These are phyloP conservation scores for Fusarium subtropicale DNA, from an alignment of 2,329 filamentous ascomycete genomes.

Conservation along the genomic window DNA sequence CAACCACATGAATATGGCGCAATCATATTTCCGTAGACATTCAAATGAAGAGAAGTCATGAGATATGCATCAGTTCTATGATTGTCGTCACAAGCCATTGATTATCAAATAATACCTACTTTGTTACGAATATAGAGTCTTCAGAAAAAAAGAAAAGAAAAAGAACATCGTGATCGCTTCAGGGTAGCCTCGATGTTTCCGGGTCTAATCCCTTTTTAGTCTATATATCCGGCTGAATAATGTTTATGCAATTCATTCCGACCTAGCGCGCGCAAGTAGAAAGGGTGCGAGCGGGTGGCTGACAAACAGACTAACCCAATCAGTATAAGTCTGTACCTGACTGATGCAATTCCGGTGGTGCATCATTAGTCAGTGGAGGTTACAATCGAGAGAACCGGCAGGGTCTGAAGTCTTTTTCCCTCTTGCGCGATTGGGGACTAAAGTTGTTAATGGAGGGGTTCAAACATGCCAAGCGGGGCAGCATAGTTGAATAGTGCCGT, in stretches of 20 bases:
- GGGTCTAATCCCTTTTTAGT: not conserved
- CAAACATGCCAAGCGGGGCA: conserved; percentile 28
- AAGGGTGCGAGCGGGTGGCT: conserved; percentile 1
- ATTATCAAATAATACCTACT: not conserved
- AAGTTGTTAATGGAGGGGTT: conserved; percentile 3
- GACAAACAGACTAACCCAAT: conserved; percentile 2
- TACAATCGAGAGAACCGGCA: conserved; percentile 23
- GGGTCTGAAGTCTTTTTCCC: conserved; percentile 12
- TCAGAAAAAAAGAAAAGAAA: not conserved
- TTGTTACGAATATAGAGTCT: not conserved
- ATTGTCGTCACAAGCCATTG: too few relatives aligned
- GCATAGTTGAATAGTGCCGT: not conserved
- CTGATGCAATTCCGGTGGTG: conserved; percentile 15
- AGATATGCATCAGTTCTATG: too few relatives aligned
- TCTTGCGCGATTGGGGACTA: not conserved
- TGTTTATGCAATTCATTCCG: not conserved
- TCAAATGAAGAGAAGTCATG: not conserved
- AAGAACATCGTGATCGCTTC: not conserved
- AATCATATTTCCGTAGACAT: not conserved
- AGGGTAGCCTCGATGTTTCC: not conserved
- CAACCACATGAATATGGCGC: not conserved
- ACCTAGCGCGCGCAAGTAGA: conserved; percentile 13
- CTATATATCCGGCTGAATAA: conserved; percentile 14
- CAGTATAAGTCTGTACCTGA: not conserved
- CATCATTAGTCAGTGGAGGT: conserved; percentile 32